Conservation (phyloP, 768 basidiomycete genomes). For the Lentinula detonsa region DNA sequence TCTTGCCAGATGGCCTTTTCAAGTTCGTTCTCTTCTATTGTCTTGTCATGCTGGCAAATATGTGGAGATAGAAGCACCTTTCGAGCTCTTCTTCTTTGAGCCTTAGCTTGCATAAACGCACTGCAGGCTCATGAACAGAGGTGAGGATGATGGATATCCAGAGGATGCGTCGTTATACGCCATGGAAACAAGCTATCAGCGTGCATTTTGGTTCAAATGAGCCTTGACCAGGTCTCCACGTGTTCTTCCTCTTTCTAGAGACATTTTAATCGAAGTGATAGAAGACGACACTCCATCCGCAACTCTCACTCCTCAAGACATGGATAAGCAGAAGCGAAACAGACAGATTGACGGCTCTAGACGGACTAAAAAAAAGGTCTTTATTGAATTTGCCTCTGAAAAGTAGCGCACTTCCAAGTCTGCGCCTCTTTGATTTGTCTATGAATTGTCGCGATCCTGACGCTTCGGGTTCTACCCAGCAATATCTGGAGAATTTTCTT, state of each 20-base stretch:
- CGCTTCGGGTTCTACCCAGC: no score
- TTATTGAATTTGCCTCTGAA: neutral
- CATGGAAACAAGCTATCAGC: neutral
- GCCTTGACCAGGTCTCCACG: neutral
- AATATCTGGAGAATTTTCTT: no score
- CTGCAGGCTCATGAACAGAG: neutral
- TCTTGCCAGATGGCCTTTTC: neutral
- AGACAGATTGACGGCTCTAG: neutral
- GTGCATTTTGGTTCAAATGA: neutral
- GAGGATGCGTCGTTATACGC: neutral
- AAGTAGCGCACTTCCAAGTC: neutral
- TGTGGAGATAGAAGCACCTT: neutral
- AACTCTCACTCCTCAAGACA: neutral
- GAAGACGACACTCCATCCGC: neutral
- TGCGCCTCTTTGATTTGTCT: no score
- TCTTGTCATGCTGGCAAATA: neutral
- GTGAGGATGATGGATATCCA: neutral
- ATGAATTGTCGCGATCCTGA: no score
- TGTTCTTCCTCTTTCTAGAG: neutral
- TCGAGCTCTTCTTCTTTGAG: neutral
- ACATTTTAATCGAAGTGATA: constrained; percentile 1
- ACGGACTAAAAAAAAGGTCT: neutral
- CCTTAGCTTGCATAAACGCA: no score
- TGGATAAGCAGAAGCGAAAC: neutral
- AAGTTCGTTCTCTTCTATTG: neutral